Evolutionary conservation across 2,329 filamentous ascomycete species (phyloP).

Genomic region (Exophiala mesophila): DNA sequence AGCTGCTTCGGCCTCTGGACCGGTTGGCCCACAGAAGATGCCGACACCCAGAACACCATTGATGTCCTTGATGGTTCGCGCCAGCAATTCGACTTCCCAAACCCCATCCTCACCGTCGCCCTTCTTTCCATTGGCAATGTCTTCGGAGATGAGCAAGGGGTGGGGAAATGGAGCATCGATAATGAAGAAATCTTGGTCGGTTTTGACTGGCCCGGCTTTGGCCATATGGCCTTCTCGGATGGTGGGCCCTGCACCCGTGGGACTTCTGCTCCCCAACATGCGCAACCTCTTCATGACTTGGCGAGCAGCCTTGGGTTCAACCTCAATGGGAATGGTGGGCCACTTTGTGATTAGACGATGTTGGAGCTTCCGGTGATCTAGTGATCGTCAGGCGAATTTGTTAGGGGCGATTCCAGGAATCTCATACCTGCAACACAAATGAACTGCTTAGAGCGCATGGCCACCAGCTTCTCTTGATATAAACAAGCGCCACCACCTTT

Average conservation of each 20-base stretch:
- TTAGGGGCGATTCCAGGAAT: background rate
- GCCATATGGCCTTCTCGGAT: constrained; percentile 68
- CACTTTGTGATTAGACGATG: constrained; percentile 67
- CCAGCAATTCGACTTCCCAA: constrained; percentile 76
- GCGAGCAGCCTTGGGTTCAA: constrained; percentile 76
- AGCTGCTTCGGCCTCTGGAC: constrained; percentile 60
- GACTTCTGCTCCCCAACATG: constrained; percentile 66
- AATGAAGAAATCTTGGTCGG: constrained; percentile 82
- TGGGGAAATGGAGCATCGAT: constrained; percentile 81
- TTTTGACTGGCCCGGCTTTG: constrained; percentile 79
- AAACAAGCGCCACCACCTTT: constrained; percentile 97
- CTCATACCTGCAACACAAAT: constrained; percentile 73
- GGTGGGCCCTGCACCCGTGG: constrained; percentile 38
- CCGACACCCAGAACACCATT: constrained; percentile 89
- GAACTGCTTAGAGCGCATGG: constrained; percentile 76
- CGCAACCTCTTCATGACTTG: constrained; percentile 69
- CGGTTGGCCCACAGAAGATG: constrained; percentile 79
- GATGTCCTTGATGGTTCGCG: constrained; percentile 69
- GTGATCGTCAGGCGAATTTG: constrained; percentile 10
- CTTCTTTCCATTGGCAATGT: constrained; percentile 45
- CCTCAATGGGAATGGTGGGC: constrained; percentile 87
- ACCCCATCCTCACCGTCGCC: constrained; percentile 58
- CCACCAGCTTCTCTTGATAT: constrained; percentile 96
- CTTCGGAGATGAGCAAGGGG: constrained; percentile 61
- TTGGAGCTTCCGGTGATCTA: constrained; percentile 87